A percentile compares a stretch with the other conserved stretches of the same genome.
Evolutionary conservation across 805 yeast species (phyloP).

Genomic region (Candida golubevii): DNA sequence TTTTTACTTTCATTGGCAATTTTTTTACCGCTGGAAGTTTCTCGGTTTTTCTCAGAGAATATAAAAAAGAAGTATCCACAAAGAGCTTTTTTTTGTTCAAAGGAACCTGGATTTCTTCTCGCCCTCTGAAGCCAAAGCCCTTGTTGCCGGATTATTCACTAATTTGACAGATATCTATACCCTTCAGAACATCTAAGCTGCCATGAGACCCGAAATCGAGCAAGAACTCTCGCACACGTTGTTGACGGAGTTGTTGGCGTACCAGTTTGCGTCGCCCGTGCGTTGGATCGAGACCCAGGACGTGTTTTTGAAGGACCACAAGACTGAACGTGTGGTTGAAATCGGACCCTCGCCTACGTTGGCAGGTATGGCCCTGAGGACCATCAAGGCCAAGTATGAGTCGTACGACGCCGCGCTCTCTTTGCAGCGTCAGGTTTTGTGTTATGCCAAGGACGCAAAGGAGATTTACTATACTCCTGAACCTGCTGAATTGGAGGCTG

Average conservation of each 20-base stretch:
- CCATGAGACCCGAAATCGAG: constrained; percentile 90
- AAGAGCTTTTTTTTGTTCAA: too few species aligned
- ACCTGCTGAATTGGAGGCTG: constrained; percentile 47
- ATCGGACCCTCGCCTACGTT: constrained; percentile 98
- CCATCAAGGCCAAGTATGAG: constrained; percentile 92
- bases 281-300: constrained; percentile 99
- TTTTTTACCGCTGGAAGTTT: too few species aligned
- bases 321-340: constrained; percentile 96
- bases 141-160: too few species aligned
- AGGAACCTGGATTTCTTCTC: too few species aligned
- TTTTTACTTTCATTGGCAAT: too few species aligned
- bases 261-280: constrained; percentile 98
- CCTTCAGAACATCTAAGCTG: too few species aligned
- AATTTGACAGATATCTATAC: too few species aligned
- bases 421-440: constrained; percentile 87
- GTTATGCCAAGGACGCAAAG: constrained; percentile 93
- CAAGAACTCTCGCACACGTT: constrained; percentile 95
- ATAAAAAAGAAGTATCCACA: too few species aligned
- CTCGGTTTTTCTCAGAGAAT: too few species aligned
- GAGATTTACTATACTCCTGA: constrained; percentile 94
- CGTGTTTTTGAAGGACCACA: constrained; percentile 88
- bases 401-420: constrained; percentile 97
- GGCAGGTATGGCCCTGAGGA: constrained; percentile 98
- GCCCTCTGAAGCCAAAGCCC: too few species aligned
- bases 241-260: constrained; percentile 92